phyloP scores from a whole-genome alignment of 306 rosid species.

The Acacia acuminata region DNA sequence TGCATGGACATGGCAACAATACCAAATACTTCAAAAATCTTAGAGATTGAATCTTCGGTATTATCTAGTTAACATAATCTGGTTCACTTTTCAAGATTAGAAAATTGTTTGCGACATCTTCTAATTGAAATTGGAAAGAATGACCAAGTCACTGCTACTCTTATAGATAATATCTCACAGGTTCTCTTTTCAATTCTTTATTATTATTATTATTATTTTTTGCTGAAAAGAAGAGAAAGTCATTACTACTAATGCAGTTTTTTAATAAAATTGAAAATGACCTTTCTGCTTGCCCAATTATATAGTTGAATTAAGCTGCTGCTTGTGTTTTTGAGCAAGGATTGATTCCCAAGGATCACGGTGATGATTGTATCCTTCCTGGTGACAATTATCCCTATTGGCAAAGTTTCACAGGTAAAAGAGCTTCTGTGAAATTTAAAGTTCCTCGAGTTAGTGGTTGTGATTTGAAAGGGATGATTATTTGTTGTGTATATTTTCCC shows the following conservation, averaged over 20 bases:
- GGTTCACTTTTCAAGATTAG: no score
- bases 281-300: not conserved
- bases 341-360: not conserved
- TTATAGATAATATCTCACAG: no score
- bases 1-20: no score
- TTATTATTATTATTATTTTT: no score
- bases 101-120: not conserved
- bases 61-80: no score
- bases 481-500: not conserved
- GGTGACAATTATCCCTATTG: not conserved
- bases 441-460: not conserved
- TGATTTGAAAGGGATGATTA: not conserved
- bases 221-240: not conserved
- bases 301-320: not conserved
- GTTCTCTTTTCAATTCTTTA: not conserved
- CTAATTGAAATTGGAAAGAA: no score
- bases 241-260: not conserved
- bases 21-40: no score
- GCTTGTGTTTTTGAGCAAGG: not conserved
- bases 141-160: no score
- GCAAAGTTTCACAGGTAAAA: not conserved
- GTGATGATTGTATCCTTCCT: not conserved
- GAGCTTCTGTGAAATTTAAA: not conserved
- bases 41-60: no score
- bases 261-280: not conserved